Percentiles rank a stretch among this genome's conserved stretches.
Evolutionary conservation across 2,329 filamentous ascomycete species (phyloP).

Genomic region (Didymella segeticola): DNA sequence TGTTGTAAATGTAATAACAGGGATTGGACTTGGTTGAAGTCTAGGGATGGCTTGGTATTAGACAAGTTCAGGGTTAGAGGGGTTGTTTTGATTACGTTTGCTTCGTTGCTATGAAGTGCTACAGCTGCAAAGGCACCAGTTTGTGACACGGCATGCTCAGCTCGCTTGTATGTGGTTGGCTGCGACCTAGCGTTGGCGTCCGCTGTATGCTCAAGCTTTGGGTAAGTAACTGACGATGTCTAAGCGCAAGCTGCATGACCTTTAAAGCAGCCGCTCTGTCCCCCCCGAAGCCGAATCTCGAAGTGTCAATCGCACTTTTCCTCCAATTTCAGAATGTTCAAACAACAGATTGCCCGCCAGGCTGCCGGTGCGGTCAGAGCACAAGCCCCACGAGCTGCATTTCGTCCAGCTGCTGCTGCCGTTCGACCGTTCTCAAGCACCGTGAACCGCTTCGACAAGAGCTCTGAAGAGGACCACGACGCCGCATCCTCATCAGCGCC

Average conservation of each 20-base stretch:
- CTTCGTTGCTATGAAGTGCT: too few species aligned
- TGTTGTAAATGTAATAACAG: too few species aligned
- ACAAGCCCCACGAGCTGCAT: slow-evolving; percentile 37
- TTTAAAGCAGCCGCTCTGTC: slow-evolving; percentile 12
- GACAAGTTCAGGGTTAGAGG: too few species aligned
- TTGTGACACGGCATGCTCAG: too few species aligned
- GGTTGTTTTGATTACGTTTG: too few species aligned
- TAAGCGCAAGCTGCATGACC: slow-evolving; percentile 15
- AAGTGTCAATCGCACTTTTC: neutral
- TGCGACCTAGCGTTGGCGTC: too few species aligned
- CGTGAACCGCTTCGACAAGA: slow-evolving; percentile 38
- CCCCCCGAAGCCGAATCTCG: neutral
- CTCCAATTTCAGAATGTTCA: slow-evolving; percentile 38
- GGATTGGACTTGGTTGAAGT: too few species aligned
- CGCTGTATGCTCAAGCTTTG: too few species aligned
- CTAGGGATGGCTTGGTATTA: too few species aligned
- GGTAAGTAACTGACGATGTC: slow-evolving; percentile 20
- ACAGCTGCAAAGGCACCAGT: too few species aligned
- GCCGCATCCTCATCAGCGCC: slow-evolving; percentile 46
- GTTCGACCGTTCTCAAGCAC: slow-evolving; percentile 40
- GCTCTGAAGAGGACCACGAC: slow-evolving; percentile 35
- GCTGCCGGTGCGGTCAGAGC: slow-evolving; percentile 34
- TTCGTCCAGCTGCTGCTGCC: slow-evolving; percentile 27
- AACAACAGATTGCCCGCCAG: slow-evolving; percentile 41
- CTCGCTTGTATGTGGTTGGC: too few species aligned